Conservation (phyloP, 306 rosid species). For the Pterocarpus santalinus region DNA sequence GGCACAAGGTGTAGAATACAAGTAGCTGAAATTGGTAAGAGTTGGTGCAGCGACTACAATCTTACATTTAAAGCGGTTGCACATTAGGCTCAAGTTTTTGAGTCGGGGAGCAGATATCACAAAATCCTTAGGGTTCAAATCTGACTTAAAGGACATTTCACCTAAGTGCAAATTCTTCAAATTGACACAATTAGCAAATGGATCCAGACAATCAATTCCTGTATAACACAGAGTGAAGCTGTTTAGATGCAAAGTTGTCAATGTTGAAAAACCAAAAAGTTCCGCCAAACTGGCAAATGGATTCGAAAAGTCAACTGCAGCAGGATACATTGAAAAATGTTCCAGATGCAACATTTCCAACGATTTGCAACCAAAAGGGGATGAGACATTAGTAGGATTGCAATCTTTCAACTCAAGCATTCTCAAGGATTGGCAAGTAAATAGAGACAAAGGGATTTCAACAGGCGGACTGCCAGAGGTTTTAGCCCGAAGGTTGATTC, state of each 20-base stretch:
- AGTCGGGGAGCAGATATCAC: conserved; percentile 62
- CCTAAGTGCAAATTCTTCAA: conserved; percentile 56
- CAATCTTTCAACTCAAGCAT: conserved; percentile 61
- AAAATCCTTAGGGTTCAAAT: conserved; percentile 53
- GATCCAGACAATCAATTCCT: conserved; percentile 45
- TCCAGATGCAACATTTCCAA: conserved; percentile 50
- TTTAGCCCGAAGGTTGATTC: conserved; percentile 57
- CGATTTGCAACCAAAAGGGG: conserved; percentile 45
- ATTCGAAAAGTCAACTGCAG: conserved; percentile 38
- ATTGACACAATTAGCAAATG: conserved; percentile 54
- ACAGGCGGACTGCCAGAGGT: conserved; percentile 56
- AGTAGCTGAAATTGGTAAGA: conserved; percentile 59
- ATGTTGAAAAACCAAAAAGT: conserved; percentile 52
- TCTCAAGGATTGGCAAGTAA: conserved; percentile 54
- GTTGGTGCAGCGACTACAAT: conserved; percentile 54
- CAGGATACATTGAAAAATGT: conserved; percentile 47
- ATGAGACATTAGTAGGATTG: conserved; percentile 49
- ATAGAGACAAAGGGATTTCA: conserved; percentile 54
- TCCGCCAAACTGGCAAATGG: conserved; percentile 48
- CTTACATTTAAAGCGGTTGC: conserved; percentile 58
- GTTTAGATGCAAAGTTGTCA: conserved; percentile 60
- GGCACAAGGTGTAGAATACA: conserved; percentile 49
- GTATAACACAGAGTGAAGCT: conserved; percentile 50
- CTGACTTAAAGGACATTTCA: conserved; percentile 52
- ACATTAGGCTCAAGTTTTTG: conserved; percentile 47